Evolutionary conservation across 371 early-diverging fungal species (phyloP), one percentile per base, ranked within the genome.

Genomic region (Mucor mucedo): DNA sequence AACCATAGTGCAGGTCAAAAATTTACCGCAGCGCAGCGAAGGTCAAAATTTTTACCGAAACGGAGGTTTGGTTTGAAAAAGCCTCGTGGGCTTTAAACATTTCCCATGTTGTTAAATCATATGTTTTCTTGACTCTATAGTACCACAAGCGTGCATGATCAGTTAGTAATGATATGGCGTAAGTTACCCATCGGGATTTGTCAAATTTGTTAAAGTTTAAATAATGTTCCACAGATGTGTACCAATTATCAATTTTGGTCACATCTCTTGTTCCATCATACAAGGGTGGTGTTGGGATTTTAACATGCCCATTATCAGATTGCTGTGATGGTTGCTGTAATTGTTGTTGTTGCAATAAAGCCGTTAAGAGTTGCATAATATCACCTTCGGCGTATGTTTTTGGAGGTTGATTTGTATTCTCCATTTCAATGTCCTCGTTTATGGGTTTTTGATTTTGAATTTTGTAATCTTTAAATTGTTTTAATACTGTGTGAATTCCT

Each of bases 191-290:
- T 14, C 4, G 44, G 9, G 44, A 4, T 42, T 42, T 42, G 4
- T 42, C 44, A 42, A 42, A 42, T 2, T 16, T 28, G 6, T 49
- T 6, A 9, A 58, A 49, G 27, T 4, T 47, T 0, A 29, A 11
- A 35, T 58, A 47, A 13, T 33, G n/a, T 49, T 58, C 49, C 14
- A 58, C 16, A 2, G 49, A 35, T 0, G 33, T 27, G 5, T 47
- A 33, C 49, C 58, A 58, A 5, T 14, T 7, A 48, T 58, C 30
- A 11, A 48, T 48, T 4, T 32, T 14, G 0, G 32, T 21, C 4
- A 47, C 21, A 49, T 58, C 49, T 38, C 32, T 47, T 2, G 9
- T 4, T 35, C 58, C 49, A 48, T 58, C 38, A 58, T 58, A 58
- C n/a, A 49, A 33, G 11, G 33, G n/a, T 4, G 57, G 57, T 10